Evolutionary conservation across 768 basidiomycete species (phyloP).

Genomic region (Lyophyllum shimeji): DNA sequence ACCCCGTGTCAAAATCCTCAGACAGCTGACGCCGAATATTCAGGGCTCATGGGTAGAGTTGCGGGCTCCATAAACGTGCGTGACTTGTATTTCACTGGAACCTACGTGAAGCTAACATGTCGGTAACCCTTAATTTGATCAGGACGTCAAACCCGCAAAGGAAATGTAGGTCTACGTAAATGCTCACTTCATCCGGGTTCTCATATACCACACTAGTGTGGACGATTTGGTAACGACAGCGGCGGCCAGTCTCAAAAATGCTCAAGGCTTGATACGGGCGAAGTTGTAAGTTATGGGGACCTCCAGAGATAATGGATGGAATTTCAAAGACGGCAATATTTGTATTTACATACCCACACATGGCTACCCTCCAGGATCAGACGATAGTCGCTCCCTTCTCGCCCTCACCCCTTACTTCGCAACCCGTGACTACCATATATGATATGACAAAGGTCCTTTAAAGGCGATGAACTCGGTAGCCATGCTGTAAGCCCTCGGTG

Average conservation of each 20-base stretch:
- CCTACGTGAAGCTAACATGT: neutral
- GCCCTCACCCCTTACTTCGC: neutral
- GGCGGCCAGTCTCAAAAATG: slow-evolving; percentile 50
- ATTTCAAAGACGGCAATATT: neutral
- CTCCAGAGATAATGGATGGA: slow-evolving; percentile 1
- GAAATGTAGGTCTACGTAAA: slow-evolving; percentile 59
- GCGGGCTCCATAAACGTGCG: slow-evolving; percentile 67
- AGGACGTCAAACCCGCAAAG: slow-evolving; percentile 84
- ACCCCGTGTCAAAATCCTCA: neutral
- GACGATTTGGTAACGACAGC: slow-evolving; percentile 81
- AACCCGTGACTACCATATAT: neutral
- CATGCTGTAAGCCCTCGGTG: neutral
- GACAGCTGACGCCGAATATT: slow-evolving; percentile 1
- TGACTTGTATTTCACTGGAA: neutral
- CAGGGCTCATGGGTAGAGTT: slow-evolving; percentile 80
- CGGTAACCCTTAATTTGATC: slow-evolving; percentile 5
- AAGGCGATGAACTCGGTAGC: neutral
- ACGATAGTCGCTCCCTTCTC: neutral
- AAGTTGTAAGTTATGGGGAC: slow-evolving; percentile 43
- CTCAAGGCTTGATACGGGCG: slow-evolving; percentile 44
- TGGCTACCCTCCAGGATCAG: neutral
- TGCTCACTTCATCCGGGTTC: neutral
- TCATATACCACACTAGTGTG: slow-evolving; percentile 49
- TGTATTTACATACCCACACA: slow-evolving; percentile 1
- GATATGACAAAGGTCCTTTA: neutral